Percentiles rank a stretch among this genome's conserved stretches.
Conservation (phyloP, 441 rosid genomes). For the Flueggea neowawraea region DNA sequence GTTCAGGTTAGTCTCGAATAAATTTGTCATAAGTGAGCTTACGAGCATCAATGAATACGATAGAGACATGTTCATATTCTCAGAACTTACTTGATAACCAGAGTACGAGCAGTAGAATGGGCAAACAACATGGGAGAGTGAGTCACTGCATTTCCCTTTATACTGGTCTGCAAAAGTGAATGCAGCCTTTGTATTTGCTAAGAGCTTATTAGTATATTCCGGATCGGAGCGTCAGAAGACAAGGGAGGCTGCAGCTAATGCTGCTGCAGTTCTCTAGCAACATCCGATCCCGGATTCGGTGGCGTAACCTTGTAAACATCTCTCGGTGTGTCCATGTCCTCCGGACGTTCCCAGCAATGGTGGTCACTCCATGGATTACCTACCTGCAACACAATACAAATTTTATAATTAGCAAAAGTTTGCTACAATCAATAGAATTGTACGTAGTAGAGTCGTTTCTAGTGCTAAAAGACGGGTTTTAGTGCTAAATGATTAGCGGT, state of each 20-base stretch:
- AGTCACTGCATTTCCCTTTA: constrained; percentile 69
- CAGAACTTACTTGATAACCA: constrained; percentile 41
- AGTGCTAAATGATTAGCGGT: too few relatives aligned
- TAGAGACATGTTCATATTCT: too few relatives aligned
- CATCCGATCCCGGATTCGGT: constrained; percentile 67
- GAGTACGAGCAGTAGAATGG: constrained; percentile 75
- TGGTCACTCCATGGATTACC: constrained; percentile 71
- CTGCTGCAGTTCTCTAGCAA: constrained; percentile 68
- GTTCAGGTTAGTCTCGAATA: too few relatives aligned
- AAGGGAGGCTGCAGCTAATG: constrained; percentile 69
- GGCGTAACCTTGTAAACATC: constrained; percentile 54
- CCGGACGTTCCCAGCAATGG: constrained; percentile 77
- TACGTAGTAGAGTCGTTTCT: too few relatives aligned
- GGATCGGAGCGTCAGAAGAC: constrained; percentile 56
- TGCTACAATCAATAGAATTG: too few relatives aligned
- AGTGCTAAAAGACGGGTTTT: too few relatives aligned
- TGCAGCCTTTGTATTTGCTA: constrained; percentile 34
- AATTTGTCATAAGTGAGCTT: too few relatives aligned
- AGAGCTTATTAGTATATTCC: constrained; percentile 49
- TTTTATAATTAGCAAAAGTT: too few relatives aligned
- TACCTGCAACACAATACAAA: too few relatives aligned
- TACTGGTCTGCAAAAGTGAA: constrained; percentile 53
- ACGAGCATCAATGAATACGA: too few relatives aligned
- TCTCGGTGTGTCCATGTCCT: constrained; percentile 70
- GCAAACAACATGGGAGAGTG: constrained; percentile 47